A percentile compares a stretch with the other conserved stretches of the same genome.
Conservation (phyloP, 345 rosid species). For the Carallia pectinifolia region DNA sequence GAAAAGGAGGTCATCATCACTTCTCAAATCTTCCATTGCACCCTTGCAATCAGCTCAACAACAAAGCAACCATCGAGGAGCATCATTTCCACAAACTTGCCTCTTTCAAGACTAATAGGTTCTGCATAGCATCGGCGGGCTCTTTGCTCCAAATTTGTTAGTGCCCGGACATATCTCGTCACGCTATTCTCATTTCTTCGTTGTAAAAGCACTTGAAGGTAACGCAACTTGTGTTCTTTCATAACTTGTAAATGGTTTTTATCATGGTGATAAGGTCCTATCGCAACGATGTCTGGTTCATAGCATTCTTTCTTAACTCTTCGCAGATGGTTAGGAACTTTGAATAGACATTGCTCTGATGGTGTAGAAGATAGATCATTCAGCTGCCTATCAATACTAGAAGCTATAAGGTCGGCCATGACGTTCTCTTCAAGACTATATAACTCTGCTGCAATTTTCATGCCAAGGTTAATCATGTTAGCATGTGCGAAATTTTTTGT, state of each 20-base stretch:
- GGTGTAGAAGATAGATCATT: not conserved
- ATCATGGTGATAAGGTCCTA: not conserved
- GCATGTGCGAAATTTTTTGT: too few relatives aligned
- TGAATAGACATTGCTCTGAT: not conserved
- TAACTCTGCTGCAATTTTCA: too few relatives aligned
- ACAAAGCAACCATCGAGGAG: constrained; percentile 13
- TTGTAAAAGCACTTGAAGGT: not conserved
- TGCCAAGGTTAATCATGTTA: too few relatives aligned
- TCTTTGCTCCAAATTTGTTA: not conserved
- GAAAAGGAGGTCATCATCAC: not conserved
- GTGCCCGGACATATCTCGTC: not conserved
- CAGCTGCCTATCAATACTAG: not conserved
- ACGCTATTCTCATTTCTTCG: not conserved
- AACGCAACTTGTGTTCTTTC: constrained; percentile 4
- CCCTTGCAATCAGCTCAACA: not conserved
- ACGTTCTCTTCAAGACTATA: too few relatives aligned
- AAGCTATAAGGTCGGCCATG: too few relatives aligned
- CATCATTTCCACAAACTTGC: constrained; percentile 13
- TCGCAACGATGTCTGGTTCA: not conserved
- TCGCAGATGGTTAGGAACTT: not conserved
- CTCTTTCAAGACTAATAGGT: not conserved
- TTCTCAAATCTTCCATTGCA: not conserved
- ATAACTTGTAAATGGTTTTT: not conserved
- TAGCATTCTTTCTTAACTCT: not conserved
- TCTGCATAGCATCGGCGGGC: constrained; percentile 5